Evolutionary conservation across 768 basidiomycete species (phyloP), one percentile per base, ranked within the genome.

Genomic region (Xanthoconium stramineum): DNA sequence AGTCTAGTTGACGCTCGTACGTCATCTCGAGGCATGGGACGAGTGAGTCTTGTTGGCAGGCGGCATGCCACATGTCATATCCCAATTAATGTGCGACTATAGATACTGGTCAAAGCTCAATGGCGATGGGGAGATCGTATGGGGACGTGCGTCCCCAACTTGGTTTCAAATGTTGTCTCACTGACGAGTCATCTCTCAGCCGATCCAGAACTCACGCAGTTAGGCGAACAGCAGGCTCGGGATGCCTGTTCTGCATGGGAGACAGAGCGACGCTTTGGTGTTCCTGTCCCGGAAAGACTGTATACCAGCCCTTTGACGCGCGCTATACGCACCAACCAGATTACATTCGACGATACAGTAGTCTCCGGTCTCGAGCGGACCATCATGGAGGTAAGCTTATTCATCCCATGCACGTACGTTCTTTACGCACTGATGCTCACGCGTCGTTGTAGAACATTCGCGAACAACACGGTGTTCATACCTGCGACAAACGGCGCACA

Each of bases 401-500:
- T 14, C 17, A 8, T 29, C 7, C 13, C 46, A 37, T 42, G 19
- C 5, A 14, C 7, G 29, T 39, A 29, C 35, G 33, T 20, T 13
- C 39, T 32, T 9, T 9, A 32, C 14, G 12, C 17, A 6, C 12
- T 28, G 11, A 13, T 20, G n/a, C 46, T 47, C 24, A 47, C 19
- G 10, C n/a, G 15, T 42, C 14, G 20, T 12, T 19, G 20, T 28
- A 89, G 88, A 78, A 86, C 56, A 78, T 82, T 42, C 80, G 87
- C 30, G 88, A 91, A 68, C 75, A 56, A n/a, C 24, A 78, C 52
- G 86, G 87, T 0, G 74, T 79, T 6, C 86, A 88, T 61, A 87
- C 86, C 1, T 89, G 88, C 62, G 88, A 91, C 69, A 78, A 79
- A 55, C 79, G 87, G 17, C 73, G 73, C n/a, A 72, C 80, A 1